Conservation (phyloP, 164 flowering plant species). For the Dillenia suffruticosa region DNA sequence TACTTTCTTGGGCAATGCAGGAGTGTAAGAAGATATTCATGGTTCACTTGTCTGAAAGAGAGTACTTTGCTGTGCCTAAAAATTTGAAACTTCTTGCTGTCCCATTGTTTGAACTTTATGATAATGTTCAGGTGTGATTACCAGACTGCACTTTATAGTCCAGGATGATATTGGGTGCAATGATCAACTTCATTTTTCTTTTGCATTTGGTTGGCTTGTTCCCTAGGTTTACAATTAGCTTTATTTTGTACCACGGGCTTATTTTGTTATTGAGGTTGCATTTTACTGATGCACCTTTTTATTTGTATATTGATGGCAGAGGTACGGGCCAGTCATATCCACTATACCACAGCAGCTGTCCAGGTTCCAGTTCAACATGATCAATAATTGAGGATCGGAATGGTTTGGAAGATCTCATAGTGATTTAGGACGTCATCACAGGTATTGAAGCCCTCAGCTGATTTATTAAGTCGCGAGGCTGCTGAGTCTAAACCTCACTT, state of each 20-base stretch:
- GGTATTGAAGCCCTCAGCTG: too few species aligned
- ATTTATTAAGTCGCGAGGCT: too few species aligned
- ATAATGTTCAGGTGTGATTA: constrained; percentile 86
- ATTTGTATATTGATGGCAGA: constrained; percentile 36
- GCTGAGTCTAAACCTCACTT: too few species aligned
- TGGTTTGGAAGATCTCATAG: neutral
- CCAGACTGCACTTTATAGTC: too few species aligned
- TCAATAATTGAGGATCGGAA: constrained; percentile 33
- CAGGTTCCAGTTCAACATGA: constrained; percentile 89
- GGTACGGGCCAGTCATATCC: constrained; percentile 93
- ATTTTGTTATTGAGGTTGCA: too few species aligned
- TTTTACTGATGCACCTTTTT: too few species aligned
- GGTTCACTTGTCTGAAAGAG: constrained; percentile 92
- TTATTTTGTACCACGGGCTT: too few species aligned
- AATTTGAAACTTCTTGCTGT: constrained; percentile 95
- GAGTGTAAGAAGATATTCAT: constrained; percentile 94
- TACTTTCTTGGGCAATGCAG: constrained; percentile 28
- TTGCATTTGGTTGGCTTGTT: neutral
- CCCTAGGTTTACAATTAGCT: too few species aligned
- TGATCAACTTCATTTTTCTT: neutral
- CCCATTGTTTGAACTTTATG: constrained; percentile 93
- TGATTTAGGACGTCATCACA: neutral
- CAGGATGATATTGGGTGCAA: neutral
- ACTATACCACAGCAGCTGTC: constrained; percentile 95
- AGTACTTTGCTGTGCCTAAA: constrained; percentile 96